Evolutionary conservation across 73 alveolate genomes (phyloP).

Genomic region (Tetrahymena borealis): DNA sequence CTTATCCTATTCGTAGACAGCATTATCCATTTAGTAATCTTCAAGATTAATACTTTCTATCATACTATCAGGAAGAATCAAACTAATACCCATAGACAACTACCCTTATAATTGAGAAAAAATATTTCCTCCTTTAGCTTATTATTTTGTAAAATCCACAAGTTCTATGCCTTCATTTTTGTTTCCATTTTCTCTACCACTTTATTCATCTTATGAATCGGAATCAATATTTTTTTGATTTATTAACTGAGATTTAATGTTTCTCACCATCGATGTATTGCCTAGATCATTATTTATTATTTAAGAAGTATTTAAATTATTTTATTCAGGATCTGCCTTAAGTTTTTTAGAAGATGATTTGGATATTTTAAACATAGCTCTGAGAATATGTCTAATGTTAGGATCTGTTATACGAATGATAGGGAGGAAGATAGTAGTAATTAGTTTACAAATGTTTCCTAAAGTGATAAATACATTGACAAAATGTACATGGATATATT

Average conservation of each 20-base stretch:
- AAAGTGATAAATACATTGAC: neutral
- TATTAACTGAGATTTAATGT: neutral
- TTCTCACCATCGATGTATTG: neutral
- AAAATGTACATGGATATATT: neutral
- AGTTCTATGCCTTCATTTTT: neutral
- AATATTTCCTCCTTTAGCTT: neutral
- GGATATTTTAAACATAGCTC: neutral
- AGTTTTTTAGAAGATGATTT: neutral
- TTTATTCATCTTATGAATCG: neutral
- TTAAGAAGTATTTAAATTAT: neutral
- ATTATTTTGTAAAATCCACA: neutral
- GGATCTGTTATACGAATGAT: neutral
- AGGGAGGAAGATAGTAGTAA: neutral
- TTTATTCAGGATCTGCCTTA: neutral
- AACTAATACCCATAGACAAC: neutral
- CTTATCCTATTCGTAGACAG: neutral
- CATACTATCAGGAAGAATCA: neutral
- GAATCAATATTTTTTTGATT: neutral
- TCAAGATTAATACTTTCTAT: neutral
- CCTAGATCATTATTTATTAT: neutral
- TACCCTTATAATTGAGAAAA: neutral
- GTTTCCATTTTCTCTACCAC: neutral
- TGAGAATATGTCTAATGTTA: neutral
- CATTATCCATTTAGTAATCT: neutral
- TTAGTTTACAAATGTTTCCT: neutral